Evolutionary conservation across 1,139 yeast genomes (phyloP), one percentile per base, ranked within the genome.

Genomic region (Pichia sp.): DNA sequence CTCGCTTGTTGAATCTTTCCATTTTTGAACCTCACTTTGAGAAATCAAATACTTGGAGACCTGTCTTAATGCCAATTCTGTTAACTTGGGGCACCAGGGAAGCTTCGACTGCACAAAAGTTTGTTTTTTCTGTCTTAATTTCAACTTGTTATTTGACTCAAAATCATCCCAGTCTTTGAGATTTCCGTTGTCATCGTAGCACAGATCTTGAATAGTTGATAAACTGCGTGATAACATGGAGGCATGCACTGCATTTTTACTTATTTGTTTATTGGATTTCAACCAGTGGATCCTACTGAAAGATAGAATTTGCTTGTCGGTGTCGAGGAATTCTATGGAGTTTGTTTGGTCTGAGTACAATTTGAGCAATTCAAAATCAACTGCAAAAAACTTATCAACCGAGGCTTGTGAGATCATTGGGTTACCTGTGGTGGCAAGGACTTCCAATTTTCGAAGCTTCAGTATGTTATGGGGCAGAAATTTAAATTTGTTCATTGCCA

Each of bases 381-480:
- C 54, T 29, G 41, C 45, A 34, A 8, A 52, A 14, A 10, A 49
- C 50, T 49, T 44, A 49, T 52, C 55, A 14, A 59, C 56, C 2
- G 53, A 36, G 3, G 50, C 40, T 10, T 31, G 46, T 31, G 50
- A 45, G 20, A 60, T 57, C 58, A 67, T 61, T 31, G 67, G 59
- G 14, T 76, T 74, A 55, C 81, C 81, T 2, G 84, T 84, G 2
- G 77, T 73, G 2, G 83, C 71, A n/a, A 84, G 67, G 2, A 77
- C 73, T 17, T 71, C 68, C 46, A 85, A 67, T 2, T 70, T 65
- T 1, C 71, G 68, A 29, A 84, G 68, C 9, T 70, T 68, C 27
- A 83, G 67, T 2, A 85, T 73, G 63, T 83, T 85, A 52, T 75
- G 74, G 0, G 90, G 90, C 10, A 85, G 66, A 53, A 72, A 78